Percentiles rank a stretch among this genome's conserved stretches.
These are phyloP conservation scores for Colletotrichum scovillei DNA, from an alignment of 2,329 filamentous ascomycete genomes.

Conservation along the genomic window DNA sequence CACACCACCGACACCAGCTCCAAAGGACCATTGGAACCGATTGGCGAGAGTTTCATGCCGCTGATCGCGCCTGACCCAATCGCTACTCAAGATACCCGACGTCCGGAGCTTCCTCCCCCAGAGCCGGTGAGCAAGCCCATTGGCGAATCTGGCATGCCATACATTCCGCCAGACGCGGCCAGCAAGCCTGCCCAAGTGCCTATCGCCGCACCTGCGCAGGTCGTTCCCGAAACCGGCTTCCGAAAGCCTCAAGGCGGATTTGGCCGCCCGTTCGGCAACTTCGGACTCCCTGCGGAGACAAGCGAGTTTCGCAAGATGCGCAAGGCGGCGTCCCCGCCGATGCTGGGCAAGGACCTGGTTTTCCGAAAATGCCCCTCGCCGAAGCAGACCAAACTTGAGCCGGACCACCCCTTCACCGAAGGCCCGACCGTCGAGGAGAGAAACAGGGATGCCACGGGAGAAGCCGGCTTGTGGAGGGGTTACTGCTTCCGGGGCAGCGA, in stretches of 20 bases:
- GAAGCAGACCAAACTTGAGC: slow-evolving; percentile 85
- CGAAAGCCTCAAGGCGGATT: slow-evolving; percentile 50
- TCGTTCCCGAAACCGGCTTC: slow-evolving; percentile 55
- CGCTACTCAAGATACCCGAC: slow-evolving; percentile 9
- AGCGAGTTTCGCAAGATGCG: slow-evolving; percentile 58
- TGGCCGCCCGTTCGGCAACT: slow-evolving; percentile 56
- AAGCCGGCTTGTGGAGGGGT: slow-evolving; percentile 80
- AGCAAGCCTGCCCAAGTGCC: slow-evolving; percentile 35
- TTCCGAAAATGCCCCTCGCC: slow-evolving; percentile 88
- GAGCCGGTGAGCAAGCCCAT: slow-evolving; percentile 15
- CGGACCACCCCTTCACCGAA: slow-evolving; percentile 72
- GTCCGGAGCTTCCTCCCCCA: slow-evolving; percentile 23
- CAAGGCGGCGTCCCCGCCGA: slow-evolving; percentile 77
- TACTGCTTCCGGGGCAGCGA: slow-evolving; percentile 65
- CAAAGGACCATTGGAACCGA: slow-evolving; percentile 15
- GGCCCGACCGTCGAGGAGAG: slow-evolving; percentile 57
- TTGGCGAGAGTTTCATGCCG: slow-evolving; percentile 36
- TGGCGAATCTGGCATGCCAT: slow-evolving; percentile 26
- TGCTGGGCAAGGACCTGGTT: slow-evolving; percentile 84
- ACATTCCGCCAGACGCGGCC: slow-evolving; percentile 3
- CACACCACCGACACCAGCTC: slow-evolving; percentile 22
- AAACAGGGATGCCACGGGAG: slow-evolving; percentile 66
- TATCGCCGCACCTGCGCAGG: slow-evolving; percentile 43
- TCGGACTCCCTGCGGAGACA: slow-evolving; percentile 46
- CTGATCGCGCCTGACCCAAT: slow-evolving; percentile 20